A percentile compares a stretch with the other conserved stretches of the same genome.
phyloP scores from a whole-genome alignment of 192 early-diverging fungal species.

The Cladochytrium replicatum region DNA sequence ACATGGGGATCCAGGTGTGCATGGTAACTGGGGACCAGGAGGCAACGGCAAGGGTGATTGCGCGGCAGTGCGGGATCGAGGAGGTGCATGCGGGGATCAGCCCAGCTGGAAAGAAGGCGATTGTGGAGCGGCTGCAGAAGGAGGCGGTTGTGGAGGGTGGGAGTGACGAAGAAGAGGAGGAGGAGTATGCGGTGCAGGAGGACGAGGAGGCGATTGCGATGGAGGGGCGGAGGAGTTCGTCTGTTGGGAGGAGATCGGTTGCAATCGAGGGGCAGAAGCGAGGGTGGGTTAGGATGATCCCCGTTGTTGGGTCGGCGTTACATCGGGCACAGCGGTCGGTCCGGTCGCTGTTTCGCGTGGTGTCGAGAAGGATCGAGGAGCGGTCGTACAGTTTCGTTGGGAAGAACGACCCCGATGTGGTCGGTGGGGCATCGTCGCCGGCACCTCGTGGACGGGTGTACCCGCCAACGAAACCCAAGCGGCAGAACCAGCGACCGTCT shows the following conservation, averaged over 20 bases:
- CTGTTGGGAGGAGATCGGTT: too few species aligned
- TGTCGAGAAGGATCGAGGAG: background rate
- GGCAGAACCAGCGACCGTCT: background rate
- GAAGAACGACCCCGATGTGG: background rate
- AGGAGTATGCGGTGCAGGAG: background rate
- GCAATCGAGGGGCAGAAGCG: too few species aligned
- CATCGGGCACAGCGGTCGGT: too few species aligned
- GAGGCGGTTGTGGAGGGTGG: conserved; percentile 9
- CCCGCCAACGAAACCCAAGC: background rate
- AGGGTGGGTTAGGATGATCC: too few species aligned
- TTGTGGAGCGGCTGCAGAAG: conserved; percentile 64
- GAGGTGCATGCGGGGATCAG: conserved; percentile 85
- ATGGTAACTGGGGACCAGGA: conserved; percentile 95
- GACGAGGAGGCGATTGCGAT: background rate
- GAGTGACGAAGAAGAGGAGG: background rate
- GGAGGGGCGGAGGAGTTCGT: too few species aligned
- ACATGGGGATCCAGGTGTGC: conserved; percentile 65
- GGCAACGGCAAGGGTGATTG: conserved; percentile 73
- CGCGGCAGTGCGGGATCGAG: conserved; percentile 67
- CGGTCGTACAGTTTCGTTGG: too few species aligned
- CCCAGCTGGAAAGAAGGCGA: conserved; percentile 75
- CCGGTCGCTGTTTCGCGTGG: background rate
- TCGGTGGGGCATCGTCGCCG: background rate
- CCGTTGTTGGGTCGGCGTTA: too few species aligned
- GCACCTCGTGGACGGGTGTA: background rate